A percentile compares a stretch with the other conserved stretches of the same genome.
Conservation (phyloP, 108 stramenopile genomes). For the Cylindrotheca closterium region DNA sequence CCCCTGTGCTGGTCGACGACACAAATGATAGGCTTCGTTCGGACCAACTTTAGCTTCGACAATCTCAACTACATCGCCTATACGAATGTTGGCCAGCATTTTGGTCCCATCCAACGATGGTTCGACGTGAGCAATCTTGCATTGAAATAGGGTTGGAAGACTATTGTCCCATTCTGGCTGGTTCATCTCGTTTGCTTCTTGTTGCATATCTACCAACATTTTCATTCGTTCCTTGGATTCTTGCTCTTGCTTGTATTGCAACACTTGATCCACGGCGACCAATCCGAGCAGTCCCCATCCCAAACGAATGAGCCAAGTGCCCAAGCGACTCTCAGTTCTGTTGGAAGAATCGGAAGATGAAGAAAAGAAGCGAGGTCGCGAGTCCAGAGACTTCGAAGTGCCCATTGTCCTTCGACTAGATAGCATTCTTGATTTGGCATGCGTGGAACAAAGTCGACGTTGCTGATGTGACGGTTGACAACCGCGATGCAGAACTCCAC, state of each 20-base stretch:
- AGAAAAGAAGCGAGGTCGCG: too few relatives aligned
- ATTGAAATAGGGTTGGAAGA: conserved; percentile 44
- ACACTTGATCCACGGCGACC: conserved; percentile 34
- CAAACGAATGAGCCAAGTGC: conserved; percentile 33
- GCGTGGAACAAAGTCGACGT: too few relatives aligned
- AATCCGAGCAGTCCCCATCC: conserved; percentile 39
- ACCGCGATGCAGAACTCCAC: too few relatives aligned
- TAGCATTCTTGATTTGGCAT: too few relatives aligned
- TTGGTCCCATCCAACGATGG: conserved; percentile 30
- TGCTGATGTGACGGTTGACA: too few relatives aligned
- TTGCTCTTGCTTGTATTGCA: conserved; percentile 43
- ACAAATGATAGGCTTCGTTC: conserved; percentile 66
- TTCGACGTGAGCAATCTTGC: conserved; percentile 27
- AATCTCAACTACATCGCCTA: conserved; percentile 71
- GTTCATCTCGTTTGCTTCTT: conserved; percentile 26
- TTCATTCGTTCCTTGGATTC: conserved; percentile 19
- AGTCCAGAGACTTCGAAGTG: too few relatives aligned
- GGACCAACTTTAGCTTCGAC: conserved; percentile 78
- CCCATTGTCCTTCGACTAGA: too few relatives aligned
- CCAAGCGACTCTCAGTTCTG: neutral
- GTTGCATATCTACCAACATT: conserved; percentile 26
- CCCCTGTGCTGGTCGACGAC: conserved; percentile 25
- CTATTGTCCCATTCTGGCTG: conserved; percentile 18
- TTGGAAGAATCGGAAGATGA: too few relatives aligned
- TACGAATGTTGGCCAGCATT: conserved; percentile 51